Evolutionary conservation across 148 eudicot genomes (phyloP), one percentile per base, ranked within the genome.

Genomic region (Chenopodium berlandieri): DNA sequence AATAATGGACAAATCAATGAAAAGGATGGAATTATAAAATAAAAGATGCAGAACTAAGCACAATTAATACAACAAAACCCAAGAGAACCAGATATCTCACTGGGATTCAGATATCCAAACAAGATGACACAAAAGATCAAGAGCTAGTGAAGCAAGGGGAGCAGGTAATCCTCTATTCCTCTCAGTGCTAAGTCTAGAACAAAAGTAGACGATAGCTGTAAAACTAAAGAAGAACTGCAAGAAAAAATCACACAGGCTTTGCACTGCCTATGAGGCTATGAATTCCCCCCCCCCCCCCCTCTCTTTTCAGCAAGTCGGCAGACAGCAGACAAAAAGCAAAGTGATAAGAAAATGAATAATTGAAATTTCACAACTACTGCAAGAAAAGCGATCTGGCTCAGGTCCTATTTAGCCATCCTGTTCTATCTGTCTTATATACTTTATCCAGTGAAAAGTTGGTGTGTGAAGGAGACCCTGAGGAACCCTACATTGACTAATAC

Each of bases 21-120:
- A 52, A 48, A 47, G 8, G 14, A 2, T 20, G 37, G 50, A 23
- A 69, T 40, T 4, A 40, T 0, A 31, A 9, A 73, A 54, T 60
- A 62, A 52, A 20, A 64, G 27, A 81, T 78, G n/a, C 25, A 80
- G 54, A 71, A 67, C 64, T 13, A 72, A 32, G n/a, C 46, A 22
- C 25, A 4, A 32, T 7, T 14, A 14, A 12, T 7, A 3, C 3
- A 30, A 31, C 2, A 16, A 34, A 32, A 32, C 3, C 9, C 4
- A 17, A 14, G 46, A 17, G 46, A 69, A 16, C 7, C 46, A 69
- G 47, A 69, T 16, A 46, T 14, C 1, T 32, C 73, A 68, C 25
- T 20, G 7, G 17, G 8, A 32, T 16, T 3, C 46, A 5, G 2
- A 4, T 32, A 32, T 32, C 73, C 19, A 69, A 69, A 34, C 40